phyloP scores from a whole-genome alignment of 805 yeast species.

The Blastobotrys peoriensis region DNA sequence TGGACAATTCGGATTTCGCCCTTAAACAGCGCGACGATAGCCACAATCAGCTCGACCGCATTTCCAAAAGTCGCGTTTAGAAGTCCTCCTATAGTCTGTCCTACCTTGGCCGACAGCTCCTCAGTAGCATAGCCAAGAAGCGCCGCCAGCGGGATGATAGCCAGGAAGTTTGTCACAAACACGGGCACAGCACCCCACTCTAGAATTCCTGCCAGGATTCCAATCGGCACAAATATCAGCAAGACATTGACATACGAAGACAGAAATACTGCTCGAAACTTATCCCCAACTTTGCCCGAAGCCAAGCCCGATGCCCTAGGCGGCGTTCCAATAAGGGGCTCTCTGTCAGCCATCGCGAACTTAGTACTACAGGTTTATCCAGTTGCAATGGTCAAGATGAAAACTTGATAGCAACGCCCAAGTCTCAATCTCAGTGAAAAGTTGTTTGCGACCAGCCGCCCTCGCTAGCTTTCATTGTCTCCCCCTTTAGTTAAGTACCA shows the following conservation, averaged over 20 bases:
- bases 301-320: constrained; percentile 2
- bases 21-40: constrained; percentile 77
- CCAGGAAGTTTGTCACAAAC: constrained; percentile 75
- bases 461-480: too few species aligned
- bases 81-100: constrained; percentile 89
- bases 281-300: constrained; percentile 4
- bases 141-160: constrained; percentile 89
- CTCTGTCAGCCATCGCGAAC: constrained; percentile 3
- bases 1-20: constrained; percentile 92
- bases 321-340: constrained; percentile 7
- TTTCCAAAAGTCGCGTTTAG: constrained; percentile 96
- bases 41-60: constrained; percentile 94
- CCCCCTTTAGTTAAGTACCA: too few species aligned
- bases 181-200: constrained; percentile 48
- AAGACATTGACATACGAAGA: constrained; percentile 67
- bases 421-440: too few species aligned
- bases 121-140: constrained; percentile 90
- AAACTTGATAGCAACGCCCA: too few species aligned
- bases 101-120: constrained; percentile 79
- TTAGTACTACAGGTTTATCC: not conserved
- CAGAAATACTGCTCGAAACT: constrained; percentile 26
- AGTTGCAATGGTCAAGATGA: too few species aligned
- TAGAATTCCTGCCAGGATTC: constrained; percentile 63
- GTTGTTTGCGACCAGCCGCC: too few species aligned
- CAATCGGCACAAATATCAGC: constrained; percentile 82